These are phyloP conservation scores for Beta corolliflora DNA, from an alignment of 179 eudicot species.

Conservation along the genomic window DNA sequence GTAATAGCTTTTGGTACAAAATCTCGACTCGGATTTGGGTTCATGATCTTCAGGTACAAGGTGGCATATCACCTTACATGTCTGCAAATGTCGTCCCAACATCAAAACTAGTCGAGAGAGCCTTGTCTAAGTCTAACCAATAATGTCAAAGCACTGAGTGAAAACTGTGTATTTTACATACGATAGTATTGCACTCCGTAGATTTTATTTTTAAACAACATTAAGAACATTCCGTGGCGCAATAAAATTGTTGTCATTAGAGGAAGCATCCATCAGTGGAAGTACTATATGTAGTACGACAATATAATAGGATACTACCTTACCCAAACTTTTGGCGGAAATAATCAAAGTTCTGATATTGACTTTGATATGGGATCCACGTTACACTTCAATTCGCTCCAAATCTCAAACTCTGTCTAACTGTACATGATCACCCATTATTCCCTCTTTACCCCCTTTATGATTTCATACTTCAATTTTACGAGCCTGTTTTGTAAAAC, in stretches of 20 bases:
- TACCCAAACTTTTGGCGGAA: too few relatives aligned
- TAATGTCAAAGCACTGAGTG: background rate
- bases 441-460: too few relatives aligned
- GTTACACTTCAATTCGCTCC: too few relatives aligned
- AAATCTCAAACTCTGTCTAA: too few relatives aligned
- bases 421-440: too few relatives aligned
- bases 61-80: conserved; percentile 75
- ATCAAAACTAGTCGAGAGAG: conserved; percentile 5
- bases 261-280: background rate
- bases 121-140: background rate
- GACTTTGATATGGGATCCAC: too few relatives aligned
- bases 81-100: conserved; percentile 55
- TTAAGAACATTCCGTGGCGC: background rate
- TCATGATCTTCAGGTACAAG: conserved; percentile 56
- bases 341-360: too few relatives aligned
- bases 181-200: background rate
- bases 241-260: background rate
- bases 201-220: background rate
- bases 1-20: background rate
- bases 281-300: background rate
- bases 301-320: too few relatives aligned
- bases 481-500: too few relatives aligned
- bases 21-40: background rate
- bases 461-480: too few relatives aligned
- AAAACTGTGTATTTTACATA: background rate